These are phyloP conservation scores for Fraxinus pennsylvanica DNA, from an alignment of 257 asterid species.

Conservation along the genomic window DNA sequence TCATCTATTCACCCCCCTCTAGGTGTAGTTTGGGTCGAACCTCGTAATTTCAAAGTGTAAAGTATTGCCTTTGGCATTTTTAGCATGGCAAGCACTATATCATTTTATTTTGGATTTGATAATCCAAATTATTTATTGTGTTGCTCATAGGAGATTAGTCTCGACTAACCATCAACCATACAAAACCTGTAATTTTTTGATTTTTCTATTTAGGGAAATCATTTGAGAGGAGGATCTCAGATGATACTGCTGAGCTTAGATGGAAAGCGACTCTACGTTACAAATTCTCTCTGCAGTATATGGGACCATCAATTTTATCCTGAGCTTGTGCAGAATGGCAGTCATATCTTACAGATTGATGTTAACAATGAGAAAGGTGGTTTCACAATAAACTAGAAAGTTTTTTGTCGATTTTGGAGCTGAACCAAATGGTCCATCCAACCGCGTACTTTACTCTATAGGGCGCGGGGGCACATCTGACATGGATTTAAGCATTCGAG, in stretches of 20 bases:
- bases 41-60: no score
- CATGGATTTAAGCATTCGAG: conserved; percentile 58
- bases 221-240: conserved; percentile 88
- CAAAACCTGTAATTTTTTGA: no score
- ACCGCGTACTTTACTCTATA: no score
- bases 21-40: no score
- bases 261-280: conserved; percentile 78
- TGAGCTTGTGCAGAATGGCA: conserved; percentile 72
- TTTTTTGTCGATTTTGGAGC: conserved; percentile 82
- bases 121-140: neutral
- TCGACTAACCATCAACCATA: neutral
- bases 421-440: conserved; percentile 90
- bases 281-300: conserved; percentile 83
- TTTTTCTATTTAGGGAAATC: conserved; percentile 50
- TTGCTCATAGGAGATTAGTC: neutral
- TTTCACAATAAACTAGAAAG: conserved; percentile 53
- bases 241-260: conserved; percentile 95
- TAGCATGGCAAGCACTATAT: no score
- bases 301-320: conserved; percentile 95
- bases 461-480: no score
- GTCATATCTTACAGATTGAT: conserved; percentile 77
- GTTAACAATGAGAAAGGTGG: conserved; percentile 81
- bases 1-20: no score
- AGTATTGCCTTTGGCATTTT: neutral
- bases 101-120: no score